Evolutionary conservation across 2,329 filamentous ascomycete genomes (phyloP), one percentile per base, ranked within the genome.

Genomic region (Penicillium brasilianum): DNA sequence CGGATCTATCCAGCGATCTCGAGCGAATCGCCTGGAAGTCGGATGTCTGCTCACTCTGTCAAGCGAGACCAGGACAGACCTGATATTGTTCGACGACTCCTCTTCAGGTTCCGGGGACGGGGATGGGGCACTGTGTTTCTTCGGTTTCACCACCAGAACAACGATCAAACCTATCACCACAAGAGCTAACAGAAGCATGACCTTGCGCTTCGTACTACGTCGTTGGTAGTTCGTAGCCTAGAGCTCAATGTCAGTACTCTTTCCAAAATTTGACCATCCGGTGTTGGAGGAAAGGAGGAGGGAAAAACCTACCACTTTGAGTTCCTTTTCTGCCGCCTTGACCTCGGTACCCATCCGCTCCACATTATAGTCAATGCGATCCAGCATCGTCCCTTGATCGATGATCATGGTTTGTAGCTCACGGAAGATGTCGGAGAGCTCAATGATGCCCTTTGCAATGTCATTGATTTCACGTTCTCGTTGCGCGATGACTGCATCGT

Each of bases 291-390:
- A 16, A 50, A 6, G 13, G 30, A 8, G 46, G 39, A 41, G 3
- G n/a, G 54, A 20, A 41, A 30, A 59, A 76, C 79, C 48, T 75
- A 82, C 90, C 59, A 96, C 88, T 64, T 88, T 92, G 57, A 99
- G 85, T 79, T 99, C 95, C 76, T 94, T 95, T 64, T 97, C 92
- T 3, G 95, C 95, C 20, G 85, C 91, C 75, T 97, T 96, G 60
- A 99, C 92, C 72, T 98, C 93, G 20, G 88, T 89, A n/a, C 88
- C 87, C 91, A 98, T 97, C 63, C 90, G 86, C 79, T 99, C 95
- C 56, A 99, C 93, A 71, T 99, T 99, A 80, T 97, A 99, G 78
- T 99, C 96, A 71, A 96, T 96, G 72, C 95, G 89, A 77, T 96
- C 93, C 22, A 97, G 84, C 85, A 96, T 91, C 14, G 92, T 95